These are phyloP conservation scores for Serendipita sp. DNA, from an alignment of 1,284 basidiomycete species.

Conservation along the genomic window DNA sequence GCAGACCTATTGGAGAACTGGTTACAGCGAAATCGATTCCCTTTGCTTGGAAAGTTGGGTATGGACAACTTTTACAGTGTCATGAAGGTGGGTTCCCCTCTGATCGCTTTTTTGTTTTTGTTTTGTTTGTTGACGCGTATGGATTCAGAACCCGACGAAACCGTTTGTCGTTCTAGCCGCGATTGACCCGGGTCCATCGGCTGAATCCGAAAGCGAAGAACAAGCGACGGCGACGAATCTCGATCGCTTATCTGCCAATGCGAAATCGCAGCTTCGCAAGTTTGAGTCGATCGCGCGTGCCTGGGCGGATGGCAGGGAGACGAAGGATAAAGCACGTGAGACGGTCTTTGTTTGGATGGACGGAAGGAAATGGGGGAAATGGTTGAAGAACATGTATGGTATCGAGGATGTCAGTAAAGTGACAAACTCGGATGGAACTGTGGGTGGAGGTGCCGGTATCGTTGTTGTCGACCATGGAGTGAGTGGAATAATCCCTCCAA, in stretches of 20 bases:
- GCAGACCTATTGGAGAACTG: constrained; percentile 24
- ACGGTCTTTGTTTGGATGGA: constrained; percentile 84
- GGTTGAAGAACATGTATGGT: constrained; percentile 82
- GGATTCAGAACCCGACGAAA: constrained; percentile 26
- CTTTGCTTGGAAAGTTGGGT: constrained; percentile 54
- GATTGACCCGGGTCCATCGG: constrained; percentile 16
- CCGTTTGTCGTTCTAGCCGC: constrained; percentile 68
- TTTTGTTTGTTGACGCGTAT: not conserved
- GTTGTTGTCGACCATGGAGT: constrained; percentile 73
- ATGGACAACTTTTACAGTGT: constrained; percentile 63
- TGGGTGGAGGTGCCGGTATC: constrained; percentile 33
- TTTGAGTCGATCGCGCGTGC: constrained; percentile 43
- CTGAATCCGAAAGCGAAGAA: not conserved
- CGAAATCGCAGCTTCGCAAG: not conserved
- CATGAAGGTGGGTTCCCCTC: constrained; percentile 43
- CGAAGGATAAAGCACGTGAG: constrained; percentile 26
- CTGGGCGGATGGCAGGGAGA: constrained; percentile 36
- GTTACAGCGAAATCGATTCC: constrained; percentile 54
- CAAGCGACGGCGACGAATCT: not conserved
- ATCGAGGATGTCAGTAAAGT: constrained; percentile 27
- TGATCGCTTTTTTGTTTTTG: not conserved
- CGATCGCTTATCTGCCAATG: not conserved
- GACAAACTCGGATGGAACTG: not conserved
- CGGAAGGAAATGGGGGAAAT: constrained; percentile 59
- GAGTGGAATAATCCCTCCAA: constrained; percentile 18